These are phyloP conservation scores for Kazachstania sp. DNA, from an alignment of 1,139 yeast genomes.

Conservation along the genomic window DNA sequence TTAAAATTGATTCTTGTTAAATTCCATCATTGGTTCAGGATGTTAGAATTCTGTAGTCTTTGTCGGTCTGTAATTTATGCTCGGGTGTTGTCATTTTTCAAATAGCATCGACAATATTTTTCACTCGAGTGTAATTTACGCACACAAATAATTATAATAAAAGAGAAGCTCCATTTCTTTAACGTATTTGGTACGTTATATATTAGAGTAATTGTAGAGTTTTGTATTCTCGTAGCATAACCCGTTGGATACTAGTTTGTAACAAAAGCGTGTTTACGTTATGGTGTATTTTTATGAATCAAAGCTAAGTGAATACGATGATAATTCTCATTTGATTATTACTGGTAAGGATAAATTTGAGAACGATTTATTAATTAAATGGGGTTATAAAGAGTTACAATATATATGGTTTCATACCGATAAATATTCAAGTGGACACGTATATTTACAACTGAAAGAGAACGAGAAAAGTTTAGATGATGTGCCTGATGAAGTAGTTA, in stretches of 20 bases:
- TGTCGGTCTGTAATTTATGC: no score
- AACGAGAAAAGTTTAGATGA: conserved; percentile 41
- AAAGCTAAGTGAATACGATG: conserved; percentile 12
- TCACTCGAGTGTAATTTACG: no score
- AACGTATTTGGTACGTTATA: no score
- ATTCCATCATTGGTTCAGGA: no score
- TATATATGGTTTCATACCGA: conserved; percentile 85
- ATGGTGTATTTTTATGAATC: conserved; percentile 30
- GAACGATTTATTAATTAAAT: conserved; percentile 63
- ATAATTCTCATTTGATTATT: conserved; percentile 17
- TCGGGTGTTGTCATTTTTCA: no score
- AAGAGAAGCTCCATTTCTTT: no score
- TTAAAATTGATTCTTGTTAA: no score
- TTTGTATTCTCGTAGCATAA: neutral
- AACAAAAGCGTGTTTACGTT: neutral
- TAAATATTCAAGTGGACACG: conserved; percentile 70
- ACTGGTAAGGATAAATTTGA: conserved; percentile 76
- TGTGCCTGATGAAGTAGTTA: conserved; percentile 45
- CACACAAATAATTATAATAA: no score
- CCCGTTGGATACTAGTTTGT: neutral
- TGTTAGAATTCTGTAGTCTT: no score
- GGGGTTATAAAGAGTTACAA: conserved; percentile 48
- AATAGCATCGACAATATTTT: no score
- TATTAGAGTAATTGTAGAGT: no score
- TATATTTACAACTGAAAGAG: conserved; percentile 52